Evolutionary conservation across 2,329 filamentous ascomycete genomes (phyloP), one percentile per base, ranked within the genome.

Genomic region (Calycina marina): DNA sequence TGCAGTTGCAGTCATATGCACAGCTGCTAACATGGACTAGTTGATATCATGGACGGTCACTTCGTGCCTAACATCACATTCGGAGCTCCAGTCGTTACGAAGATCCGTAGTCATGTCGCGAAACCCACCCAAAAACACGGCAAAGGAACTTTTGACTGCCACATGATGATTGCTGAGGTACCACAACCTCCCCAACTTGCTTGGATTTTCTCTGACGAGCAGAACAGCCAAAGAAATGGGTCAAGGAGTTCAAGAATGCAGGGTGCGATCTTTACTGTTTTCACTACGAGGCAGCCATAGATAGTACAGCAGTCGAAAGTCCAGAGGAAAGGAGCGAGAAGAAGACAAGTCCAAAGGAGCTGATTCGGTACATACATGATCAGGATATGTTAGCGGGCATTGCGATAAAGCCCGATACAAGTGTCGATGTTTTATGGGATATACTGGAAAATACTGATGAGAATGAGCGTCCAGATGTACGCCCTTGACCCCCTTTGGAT

Each of bases 81-180:
- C 52, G 90, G 90, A 38, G 77, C 88, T 13, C 86, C 88, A 4
- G 85, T 98, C 22, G 90, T 98, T 28, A 88, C 84, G 46, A 93
- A 88, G 64, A 90, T 98, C 49, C 76, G 90, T 41, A 66, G 71
- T 28, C 81, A 93, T 50, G 86, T 98, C 48, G 77, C 83, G 36
- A 67, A 69, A 45, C 86, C 85, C 3, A 65, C 65, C 25, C 62
- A 68, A 31, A 68, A 68, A 18, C 65, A 78, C 45, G 85, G 81
- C 32, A 80, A 77, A 47, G 90, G 90, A 40, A 96, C 88, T 10
- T 98, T 98, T 56, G 90, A 98, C 60, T 98, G 90, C 68, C 90
- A 98, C 61, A 96, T 98, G 90, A 98, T 98, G 90, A 93, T 98
- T 54, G 76, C 84, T 50, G 88, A 98, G 78, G 83, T 88, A 66